Percentiles rank a stretch among this genome's conserved stretches.
Evolutionary conservation across 345 rosid species (phyloP).

Genomic region (Syzygium grande): DNA sequence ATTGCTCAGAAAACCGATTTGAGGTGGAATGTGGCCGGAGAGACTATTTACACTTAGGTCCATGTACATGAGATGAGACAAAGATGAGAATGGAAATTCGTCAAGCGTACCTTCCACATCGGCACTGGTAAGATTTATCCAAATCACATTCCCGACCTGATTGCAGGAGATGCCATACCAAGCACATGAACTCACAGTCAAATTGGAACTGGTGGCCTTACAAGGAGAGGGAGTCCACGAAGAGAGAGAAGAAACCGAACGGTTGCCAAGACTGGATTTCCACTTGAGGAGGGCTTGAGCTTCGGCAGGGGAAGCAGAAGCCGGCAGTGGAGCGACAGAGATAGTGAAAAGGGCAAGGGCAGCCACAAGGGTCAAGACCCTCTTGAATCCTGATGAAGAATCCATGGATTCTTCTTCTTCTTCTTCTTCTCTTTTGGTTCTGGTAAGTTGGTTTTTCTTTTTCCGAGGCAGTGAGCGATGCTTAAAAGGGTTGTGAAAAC

Average conservation of each 20-base stretch:
- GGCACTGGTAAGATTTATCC: too few species aligned
- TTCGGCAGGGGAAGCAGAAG: neutral
- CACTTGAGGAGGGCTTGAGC: conserved; percentile 11
- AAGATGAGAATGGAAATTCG: too few species aligned
- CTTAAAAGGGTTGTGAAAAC: neutral
- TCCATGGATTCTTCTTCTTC: neutral
- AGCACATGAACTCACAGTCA: neutral
- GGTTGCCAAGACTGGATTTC: conserved; percentile 8
- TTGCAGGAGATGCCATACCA: conserved; percentile 20
- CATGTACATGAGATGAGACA: conserved; percentile 9
- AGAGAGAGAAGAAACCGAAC: neutral
- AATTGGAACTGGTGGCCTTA: neutral
- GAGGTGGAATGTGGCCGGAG: conserved; percentile 12
- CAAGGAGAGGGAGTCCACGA: conserved; percentile 3
- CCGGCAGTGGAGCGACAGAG: neutral
- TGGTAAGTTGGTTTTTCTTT: neutral
- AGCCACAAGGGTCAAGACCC: neutral
- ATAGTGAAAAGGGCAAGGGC: neutral
- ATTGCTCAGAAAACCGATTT: conserved; percentile 4
- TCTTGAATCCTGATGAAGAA: neutral
- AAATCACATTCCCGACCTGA: neutral
- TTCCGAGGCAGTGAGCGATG: neutral
- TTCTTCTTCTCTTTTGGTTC: neutral
- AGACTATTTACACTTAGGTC: conserved; percentile 12
- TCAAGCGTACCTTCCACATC: too few species aligned